These are phyloP conservation scores for Parafenestella ontariensis DNA, from an alignment of 2,329 filamentous ascomycete species.

Conservation along the genomic window DNA sequence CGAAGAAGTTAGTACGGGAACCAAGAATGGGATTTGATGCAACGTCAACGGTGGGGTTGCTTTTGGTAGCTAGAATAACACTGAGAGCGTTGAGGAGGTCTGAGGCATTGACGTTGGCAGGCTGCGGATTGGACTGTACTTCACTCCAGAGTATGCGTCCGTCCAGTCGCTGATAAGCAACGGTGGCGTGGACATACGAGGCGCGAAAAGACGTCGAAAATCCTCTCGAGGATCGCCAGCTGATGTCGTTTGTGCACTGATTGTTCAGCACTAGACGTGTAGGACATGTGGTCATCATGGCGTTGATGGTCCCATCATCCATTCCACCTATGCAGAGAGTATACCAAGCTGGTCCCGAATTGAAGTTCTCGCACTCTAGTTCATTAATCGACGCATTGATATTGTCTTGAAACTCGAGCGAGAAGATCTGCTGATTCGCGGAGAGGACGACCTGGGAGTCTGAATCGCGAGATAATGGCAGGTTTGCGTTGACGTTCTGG, in stretches of 20 bases:
- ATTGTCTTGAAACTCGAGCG: slow-evolving; percentile 16
- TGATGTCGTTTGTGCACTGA: slow-evolving; percentile 2
- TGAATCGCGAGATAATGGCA: slow-evolving; percentile 1
- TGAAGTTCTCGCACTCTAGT: slow-evolving; percentile 4
- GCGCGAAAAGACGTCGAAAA: slow-evolving; percentile 15
- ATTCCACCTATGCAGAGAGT: slow-evolving; percentile 7
- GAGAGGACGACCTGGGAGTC: slow-evolving; percentile 13
- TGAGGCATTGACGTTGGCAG: slow-evolving; percentile 2
- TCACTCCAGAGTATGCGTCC: slow-evolving; percentile 16
- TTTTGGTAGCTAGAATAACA: slow-evolving; percentile 10
- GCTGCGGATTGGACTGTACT: slow-evolving; percentile 1
- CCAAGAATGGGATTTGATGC: slow-evolving; percentile 18
- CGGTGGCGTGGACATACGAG: slow-evolving; percentile 15
- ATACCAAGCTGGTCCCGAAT: slow-evolving; percentile 14
- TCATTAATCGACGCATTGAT: slow-evolving; percentile 1
- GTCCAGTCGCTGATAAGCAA: slow-evolving; percentile 15
- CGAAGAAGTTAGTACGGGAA: slow-evolving; percentile 15
- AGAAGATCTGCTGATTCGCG: slow-evolving; percentile 15
- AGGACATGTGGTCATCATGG: slow-evolving; percentile 13
- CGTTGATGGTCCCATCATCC: slow-evolving; percentile 8
- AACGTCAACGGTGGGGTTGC: background rate
- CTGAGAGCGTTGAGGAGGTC: slow-evolving; percentile 9
- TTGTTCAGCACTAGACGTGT: slow-evolving; percentile 1
- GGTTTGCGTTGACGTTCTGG: slow-evolving; percentile 14
- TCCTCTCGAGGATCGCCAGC: slow-evolving; percentile 7